A percentile compares a stretch with the other conserved stretches of the same genome.
These are phyloP conservation scores for Ascomycota sp. DNA, from an alignment of 2,329 filamentous ascomycete species.

Conservation along the genomic window DNA sequence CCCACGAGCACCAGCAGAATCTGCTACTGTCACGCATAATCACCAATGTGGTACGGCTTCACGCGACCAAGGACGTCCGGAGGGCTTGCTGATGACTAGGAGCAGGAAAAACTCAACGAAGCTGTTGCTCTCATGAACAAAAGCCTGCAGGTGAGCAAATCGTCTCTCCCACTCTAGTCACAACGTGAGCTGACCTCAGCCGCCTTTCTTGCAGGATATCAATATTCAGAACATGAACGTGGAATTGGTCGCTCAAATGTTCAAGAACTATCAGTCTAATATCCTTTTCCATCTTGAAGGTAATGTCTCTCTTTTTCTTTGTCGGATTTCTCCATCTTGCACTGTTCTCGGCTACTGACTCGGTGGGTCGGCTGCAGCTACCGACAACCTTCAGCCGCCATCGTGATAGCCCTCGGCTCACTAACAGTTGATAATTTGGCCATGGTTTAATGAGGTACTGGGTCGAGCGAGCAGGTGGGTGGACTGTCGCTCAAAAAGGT, in stretches of 20 bases:
- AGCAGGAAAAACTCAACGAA: conserved; percentile 94
- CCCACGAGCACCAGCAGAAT: conserved; percentile 94
- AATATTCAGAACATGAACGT: conserved; percentile 99
- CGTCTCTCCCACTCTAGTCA: too few relatives aligned
- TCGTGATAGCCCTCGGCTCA: conserved; percentile 33
- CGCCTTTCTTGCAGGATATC: conserved; percentile 46
- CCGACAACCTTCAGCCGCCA: conserved; percentile 65
- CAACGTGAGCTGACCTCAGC: not conserved
- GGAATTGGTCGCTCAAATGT: conserved; percentile 95
- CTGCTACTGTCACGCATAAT: conserved; percentile 86
- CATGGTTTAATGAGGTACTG: too few relatives aligned
- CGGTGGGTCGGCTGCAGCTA: conserved; percentile 30
- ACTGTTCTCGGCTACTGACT: not conserved
- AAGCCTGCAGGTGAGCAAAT: conserved; percentile 51
- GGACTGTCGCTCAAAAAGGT: too few relatives aligned
- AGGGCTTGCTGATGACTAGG: not conserved
- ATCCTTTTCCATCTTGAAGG: conserved; percentile 95
- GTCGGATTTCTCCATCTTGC: conserved; percentile 1
- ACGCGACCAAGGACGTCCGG: not conserved
- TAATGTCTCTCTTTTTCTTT: conserved; percentile 24
- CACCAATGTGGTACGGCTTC: conserved; percentile 65
- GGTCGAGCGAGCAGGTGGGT: too few relatives aligned
- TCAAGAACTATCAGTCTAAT: conserved; percentile 98
- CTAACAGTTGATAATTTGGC: too few relatives aligned
- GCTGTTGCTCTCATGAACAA: conserved; percentile 85